Evolutionary conservation across 129 eudicot species (phyloP).

Genomic region (Sambucus nigra): DNA sequence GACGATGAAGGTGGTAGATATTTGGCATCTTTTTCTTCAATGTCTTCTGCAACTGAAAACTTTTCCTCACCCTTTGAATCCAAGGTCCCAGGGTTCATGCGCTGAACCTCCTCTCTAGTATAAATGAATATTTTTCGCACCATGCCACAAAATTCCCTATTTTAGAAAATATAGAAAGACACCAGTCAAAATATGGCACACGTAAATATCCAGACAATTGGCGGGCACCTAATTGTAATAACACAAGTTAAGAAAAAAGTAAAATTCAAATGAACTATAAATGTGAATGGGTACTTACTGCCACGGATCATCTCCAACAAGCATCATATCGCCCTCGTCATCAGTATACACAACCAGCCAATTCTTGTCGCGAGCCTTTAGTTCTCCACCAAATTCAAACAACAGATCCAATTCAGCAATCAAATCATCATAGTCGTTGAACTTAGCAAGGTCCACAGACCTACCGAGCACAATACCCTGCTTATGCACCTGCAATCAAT

Average conservation of each 20-base stretch:
- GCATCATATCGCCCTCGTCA: conserved; percentile 98
- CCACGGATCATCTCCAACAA: conserved; percentile 99
- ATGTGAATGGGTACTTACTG: conserved; percentile 38
- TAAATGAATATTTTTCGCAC: conserved; percentile 83
- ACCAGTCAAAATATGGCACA: neutral
- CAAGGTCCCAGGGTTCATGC: conserved; percentile 69
- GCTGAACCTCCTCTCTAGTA: conserved; percentile 81
- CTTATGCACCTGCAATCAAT: conserved; percentile 77
- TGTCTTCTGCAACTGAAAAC: conserved; percentile 57
- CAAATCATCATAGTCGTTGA: conserved; percentile 62
- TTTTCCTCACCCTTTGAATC: conserved; percentile 52
- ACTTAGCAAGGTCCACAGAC: conserved; percentile 90
- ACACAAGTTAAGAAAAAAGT: too few species aligned
- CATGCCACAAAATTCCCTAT: conserved; percentile 89
- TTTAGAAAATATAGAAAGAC: neutral
- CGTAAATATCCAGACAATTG: neutral
- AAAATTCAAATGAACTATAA: neutral
- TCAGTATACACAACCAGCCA: conserved; percentile 93
- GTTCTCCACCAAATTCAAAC: conserved; percentile 78
- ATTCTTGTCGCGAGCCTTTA: conserved; percentile 43
- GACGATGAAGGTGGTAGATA: conserved; percentile 32
- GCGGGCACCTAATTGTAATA: neutral
- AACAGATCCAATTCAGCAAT: conserved; percentile 66
- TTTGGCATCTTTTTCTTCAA: conserved; percentile 48
- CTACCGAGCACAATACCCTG: conserved; percentile 98